Conservation (phyloP, 495 filamentous ascomycete genomes). For the Podospora sp. region DNA sequence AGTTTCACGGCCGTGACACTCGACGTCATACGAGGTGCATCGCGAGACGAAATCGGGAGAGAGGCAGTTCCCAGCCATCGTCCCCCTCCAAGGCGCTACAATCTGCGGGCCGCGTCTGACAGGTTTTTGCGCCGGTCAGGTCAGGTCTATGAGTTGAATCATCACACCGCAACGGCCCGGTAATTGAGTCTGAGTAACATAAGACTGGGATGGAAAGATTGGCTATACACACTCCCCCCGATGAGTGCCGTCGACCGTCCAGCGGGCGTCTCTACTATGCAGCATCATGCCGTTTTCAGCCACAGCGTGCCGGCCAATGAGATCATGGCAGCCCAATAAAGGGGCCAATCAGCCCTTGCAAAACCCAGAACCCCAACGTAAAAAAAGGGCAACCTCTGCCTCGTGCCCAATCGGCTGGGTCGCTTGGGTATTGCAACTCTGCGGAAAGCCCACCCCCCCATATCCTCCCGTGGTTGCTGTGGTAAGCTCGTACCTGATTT, state of each 20-base stretch:
- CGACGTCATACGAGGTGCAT: neutral
- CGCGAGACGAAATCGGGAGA: neutral
- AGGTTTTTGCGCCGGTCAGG: neutral
- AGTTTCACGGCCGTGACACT: neutral
- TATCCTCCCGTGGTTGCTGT: neutral
- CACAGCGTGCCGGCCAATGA: neutral
- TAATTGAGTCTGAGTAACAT: slow-evolving; percentile 1
- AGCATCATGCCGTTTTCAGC: slow-evolving; percentile 3
- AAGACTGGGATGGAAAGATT: neutral
- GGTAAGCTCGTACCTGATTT: neutral
- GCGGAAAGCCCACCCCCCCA: neutral
- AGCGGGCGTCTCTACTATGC: neutral
- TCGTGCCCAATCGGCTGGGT: neutral
- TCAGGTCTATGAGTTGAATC: neutral
- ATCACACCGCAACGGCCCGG: slow-evolving; percentile 4
- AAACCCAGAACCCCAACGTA: neutral
- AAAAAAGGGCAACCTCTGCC: neutral
- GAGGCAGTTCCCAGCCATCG: neutral
- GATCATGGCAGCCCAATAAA: neutral
- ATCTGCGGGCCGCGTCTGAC: neutral
- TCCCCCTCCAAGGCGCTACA: neutral
- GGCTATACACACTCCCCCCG: neutral
- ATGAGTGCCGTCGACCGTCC: neutral
- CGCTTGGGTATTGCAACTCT: neutral
- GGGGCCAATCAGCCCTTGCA: neutral